Evolutionary conservation across 2,329 filamentous ascomycete species (phyloP), one percentile per base, ranked within the genome.

Genomic region (Shiraia sp.): DNA sequence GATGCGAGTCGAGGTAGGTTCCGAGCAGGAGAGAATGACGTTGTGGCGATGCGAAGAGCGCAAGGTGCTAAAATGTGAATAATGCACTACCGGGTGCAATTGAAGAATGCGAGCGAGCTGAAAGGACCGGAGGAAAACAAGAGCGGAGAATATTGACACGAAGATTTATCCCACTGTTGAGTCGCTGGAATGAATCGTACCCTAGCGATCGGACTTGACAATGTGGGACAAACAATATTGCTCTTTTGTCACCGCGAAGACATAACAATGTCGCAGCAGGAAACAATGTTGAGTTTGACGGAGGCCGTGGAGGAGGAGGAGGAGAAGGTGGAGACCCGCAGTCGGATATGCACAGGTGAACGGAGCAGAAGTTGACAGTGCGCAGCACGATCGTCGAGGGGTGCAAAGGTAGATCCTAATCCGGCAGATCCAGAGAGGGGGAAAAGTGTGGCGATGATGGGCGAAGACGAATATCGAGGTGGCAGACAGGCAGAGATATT

Each of bases 161-260:
- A 36, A 39, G 40, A 37, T 51, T 52, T 56, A 56, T 54, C 47
- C 52, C 50, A 45, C 46, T 38, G 37, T 40, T 43, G 47, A 48
- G 48, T 39, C 45, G 41, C 36, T 34, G 19, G 26, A 41, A 30
- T 33, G 36, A 17, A 36, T 24, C 36, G 42, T 37, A 31, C 36
- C 36, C 33, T 45, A 41, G 45, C 46, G 46, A 36, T 44, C 35
- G 44, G 30, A 36, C 33, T 58, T 51, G 55, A 55, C 51, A 49
- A 45, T 50, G 55, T 55, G 48, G 53, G 46, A 45, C 42, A 51
- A 55, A 43, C 42, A 39, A 44, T 34, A 34, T 8, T 8, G 4
- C 4, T 22, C 46, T 30, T 46, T 28, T 22, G 59, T 63, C 57
- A 65, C 50, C 46, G 45, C 38, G 46, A 58, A 65, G 54, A 47